Percentiles rank a stretch among this genome's conserved stretches.
Conservation (phyloP, 1,284 basidiomycete genomes). For the Schizophyllum commune region DNA sequence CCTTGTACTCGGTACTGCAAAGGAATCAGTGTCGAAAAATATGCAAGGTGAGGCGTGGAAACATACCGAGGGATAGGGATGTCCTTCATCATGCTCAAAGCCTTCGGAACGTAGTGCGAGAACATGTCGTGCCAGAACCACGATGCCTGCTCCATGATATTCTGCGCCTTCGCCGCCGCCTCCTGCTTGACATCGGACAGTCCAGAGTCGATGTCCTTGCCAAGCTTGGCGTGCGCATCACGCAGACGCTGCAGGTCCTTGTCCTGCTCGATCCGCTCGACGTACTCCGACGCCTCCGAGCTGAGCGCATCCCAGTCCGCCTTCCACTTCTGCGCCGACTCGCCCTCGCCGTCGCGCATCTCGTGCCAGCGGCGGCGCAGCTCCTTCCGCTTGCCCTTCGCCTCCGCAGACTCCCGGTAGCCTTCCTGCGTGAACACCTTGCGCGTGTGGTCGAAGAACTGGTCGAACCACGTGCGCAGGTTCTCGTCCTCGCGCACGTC, state of each 20-base stretch:
- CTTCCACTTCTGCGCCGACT: conserved; percentile 36
- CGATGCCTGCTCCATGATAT: conserved; percentile 43
- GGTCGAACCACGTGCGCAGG: conserved; percentile 40
- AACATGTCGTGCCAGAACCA: conserved; percentile 71
- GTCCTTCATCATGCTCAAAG: conserved; percentile 39
- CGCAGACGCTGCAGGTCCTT: conserved; percentile 35
- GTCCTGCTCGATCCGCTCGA: conserved; percentile 35
- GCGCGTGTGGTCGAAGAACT: conserved; percentile 38
- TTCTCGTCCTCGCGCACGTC: conserved; percentile 38
- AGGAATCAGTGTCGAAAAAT: conserved; percentile 56
- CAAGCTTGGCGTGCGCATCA: conserved; percentile 39
- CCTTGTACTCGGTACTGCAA: conserved; percentile 62
- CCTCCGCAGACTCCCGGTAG: conserved; percentile 42
- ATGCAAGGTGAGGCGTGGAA: conserved; percentile 21
- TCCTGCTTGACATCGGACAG: conserved; percentile 27
- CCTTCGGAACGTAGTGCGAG: conserved; percentile 51
- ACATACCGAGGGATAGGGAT: conserved; percentile 60
- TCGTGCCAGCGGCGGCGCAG: conserved; percentile 42
- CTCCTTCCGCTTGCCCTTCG: conserved; percentile 30
- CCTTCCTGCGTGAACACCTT: conserved; percentile 37
- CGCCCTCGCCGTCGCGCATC: conserved; percentile 15
- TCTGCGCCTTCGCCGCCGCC: conserved; percentile 33
- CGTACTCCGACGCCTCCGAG: conserved; percentile 26
- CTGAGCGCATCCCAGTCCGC: conserved; percentile 34
- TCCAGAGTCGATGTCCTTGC: conserved; percentile 35